phyloP scores from a whole-genome alignment of 2,329 filamentous ascomycete species.

The Colletotrichum higginsianum region DNA sequence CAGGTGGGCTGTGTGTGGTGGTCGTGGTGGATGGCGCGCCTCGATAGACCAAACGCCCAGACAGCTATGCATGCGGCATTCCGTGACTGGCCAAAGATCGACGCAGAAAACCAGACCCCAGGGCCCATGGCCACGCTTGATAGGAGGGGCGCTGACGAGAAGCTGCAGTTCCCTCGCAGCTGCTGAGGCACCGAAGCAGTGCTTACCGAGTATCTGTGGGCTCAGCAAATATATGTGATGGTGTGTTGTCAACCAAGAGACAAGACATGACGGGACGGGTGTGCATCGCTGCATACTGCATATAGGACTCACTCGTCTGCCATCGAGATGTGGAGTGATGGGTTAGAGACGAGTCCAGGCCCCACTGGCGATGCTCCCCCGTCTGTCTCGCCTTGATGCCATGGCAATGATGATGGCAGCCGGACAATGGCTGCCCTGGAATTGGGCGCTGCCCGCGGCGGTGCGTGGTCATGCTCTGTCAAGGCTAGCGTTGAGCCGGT shows the following conservation, averaged over 20 bases:
- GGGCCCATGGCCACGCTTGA: constrained; percentile 17
- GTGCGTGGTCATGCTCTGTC: constrained; percentile 16
- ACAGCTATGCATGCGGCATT: constrained; percentile 36
- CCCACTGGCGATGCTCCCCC: constrained; percentile 34
- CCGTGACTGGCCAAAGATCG: constrained; percentile 35
- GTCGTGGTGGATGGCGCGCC: constrained; percentile 9
- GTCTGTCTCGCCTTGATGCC: constrained; percentile 12
- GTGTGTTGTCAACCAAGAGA: constrained; percentile 40
- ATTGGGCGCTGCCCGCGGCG: constrained; percentile 3
- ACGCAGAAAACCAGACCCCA: constrained; percentile 26
- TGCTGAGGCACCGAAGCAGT: constrained; percentile 25
- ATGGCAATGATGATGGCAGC: constrained; percentile 2
- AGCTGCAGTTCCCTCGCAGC: constrained; percentile 10
- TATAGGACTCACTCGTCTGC: constrained; percentile 17
- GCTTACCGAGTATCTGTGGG: not conserved
- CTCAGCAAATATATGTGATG: constrained; percentile 7
- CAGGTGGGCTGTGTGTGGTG: not conserved
- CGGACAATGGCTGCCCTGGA: constrained; percentile 9
- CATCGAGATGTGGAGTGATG: constrained; percentile 12
- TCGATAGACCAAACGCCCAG: constrained; percentile 11
- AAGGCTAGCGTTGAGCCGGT: constrained; percentile 9
- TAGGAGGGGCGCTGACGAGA: constrained; percentile 20
- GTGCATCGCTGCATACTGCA: constrained; percentile 23
- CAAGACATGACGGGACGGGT: constrained; percentile 26
- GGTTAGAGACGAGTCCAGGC: constrained; percentile 1